A percentile compares a stretch with the other conserved stretches of the same genome.
Evolutionary conservation across 2,329 filamentous ascomycete genomes (phyloP).

Genomic region (Coniochaeta prunicola): DNA sequence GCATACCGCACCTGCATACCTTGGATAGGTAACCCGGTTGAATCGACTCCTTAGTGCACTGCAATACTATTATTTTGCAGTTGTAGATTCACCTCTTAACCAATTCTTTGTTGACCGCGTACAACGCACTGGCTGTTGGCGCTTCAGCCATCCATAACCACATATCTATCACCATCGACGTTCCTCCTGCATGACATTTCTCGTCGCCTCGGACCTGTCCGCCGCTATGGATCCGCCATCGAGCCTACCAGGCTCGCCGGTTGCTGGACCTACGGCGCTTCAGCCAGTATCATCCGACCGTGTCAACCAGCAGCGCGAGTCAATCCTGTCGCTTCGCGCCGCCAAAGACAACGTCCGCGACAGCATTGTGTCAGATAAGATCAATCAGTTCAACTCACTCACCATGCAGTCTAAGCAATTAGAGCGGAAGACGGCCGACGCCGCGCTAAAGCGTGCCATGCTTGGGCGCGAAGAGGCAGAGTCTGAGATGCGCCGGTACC

Average conservation of each 20-base stretch:
- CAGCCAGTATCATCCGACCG: constrained; percentile 58
- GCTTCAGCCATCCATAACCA: background rate
- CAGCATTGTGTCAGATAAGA: constrained; percentile 58
- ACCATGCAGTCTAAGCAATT: constrained; percentile 52
- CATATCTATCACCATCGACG: background rate
- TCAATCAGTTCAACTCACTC: constrained; percentile 66
- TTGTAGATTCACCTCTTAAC: background rate
- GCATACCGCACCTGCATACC: background rate
- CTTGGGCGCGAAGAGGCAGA: constrained; percentile 66
- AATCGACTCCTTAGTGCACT: background rate
- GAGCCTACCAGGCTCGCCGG: background rate
- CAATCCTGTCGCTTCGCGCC: constrained; percentile 17
- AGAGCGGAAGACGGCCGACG: constrained; percentile 58
- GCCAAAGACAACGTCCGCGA: constrained; percentile 40
- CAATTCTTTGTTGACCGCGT: background rate
- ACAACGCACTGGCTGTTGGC: background rate
- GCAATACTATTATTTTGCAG: background rate
- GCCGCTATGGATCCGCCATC: background rate
- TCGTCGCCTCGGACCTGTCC: background rate
- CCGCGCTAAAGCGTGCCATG: constrained; percentile 59
- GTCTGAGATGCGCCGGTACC: constrained; percentile 54
- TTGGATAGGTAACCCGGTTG: background rate
- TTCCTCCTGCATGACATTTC: background rate
- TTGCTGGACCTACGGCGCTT: constrained; percentile 34
- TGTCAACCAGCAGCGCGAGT: constrained; percentile 42